Percentiles rank a stretch among this genome's conserved stretches.
Evolutionary conservation across 2,329 filamentous ascomycete species (phyloP).

Genomic region (Talaromyces rugulosus): DNA sequence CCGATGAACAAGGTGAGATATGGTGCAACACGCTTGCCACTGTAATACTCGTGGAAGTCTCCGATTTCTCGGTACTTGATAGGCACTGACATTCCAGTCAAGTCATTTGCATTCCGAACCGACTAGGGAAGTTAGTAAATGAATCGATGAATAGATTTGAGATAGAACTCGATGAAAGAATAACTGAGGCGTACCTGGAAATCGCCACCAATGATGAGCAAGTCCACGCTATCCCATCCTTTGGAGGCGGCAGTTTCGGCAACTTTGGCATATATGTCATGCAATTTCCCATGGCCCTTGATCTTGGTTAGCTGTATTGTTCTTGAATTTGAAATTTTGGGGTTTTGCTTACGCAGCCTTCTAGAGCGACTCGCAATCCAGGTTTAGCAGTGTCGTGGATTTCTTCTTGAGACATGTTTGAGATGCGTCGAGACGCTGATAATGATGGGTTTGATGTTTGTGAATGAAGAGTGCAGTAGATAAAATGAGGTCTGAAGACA

Average conservation of each 20-base stretch:
- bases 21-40: constrained; percentile 69
- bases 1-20: constrained; percentile 89
- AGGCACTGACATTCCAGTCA: constrained; percentile 86
- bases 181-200: constrained; percentile 76
- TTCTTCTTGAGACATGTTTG: background rate
- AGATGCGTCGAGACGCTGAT: background rate
- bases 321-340: background rate
- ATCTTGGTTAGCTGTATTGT: constrained; percentile 13
- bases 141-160: background rate
- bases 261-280: constrained; percentile 85
- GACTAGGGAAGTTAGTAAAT: constrained; percentile 51
- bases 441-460: background rate
- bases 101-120: constrained; percentile 80
- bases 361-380: constrained; percentile 68
- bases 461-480: background rate
- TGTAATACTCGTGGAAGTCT: constrained; percentile 94
- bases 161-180: background rate
- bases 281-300: constrained; percentile 83
- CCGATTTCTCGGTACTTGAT: constrained; percentile 81
- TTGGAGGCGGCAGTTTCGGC: constrained; percentile 63
- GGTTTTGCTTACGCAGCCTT: constrained; percentile 68
- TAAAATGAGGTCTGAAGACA: background rate
- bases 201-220: constrained; percentile 92
- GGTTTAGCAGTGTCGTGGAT: background rate
- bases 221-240: constrained; percentile 76